Percentiles rank a stretch among this genome's conserved stretches.
These are phyloP conservation scores for Nannochloris sp. DNA, from an alignment of 139 green algal species.

Conservation along the genomic window DNA sequence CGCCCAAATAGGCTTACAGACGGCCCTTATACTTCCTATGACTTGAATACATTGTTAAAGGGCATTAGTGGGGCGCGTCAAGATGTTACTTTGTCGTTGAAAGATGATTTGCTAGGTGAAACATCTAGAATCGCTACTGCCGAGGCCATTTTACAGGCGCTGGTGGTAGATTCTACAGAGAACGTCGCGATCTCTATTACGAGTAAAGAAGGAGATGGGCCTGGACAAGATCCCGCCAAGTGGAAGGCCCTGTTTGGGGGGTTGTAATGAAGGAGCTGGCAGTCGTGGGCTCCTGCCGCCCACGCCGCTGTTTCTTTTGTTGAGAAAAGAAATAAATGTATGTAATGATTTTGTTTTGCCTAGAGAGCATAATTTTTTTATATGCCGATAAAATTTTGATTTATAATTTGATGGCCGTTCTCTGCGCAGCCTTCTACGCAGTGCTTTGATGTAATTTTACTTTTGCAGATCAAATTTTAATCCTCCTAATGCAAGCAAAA, in stretches of 20 bases:
- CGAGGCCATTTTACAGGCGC: slow-evolving; percentile 65
- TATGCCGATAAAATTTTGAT: too few relatives aligned
- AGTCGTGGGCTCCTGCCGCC: too few relatives aligned
- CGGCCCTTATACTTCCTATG: slow-evolving; percentile 93
- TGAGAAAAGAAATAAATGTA: too few relatives aligned
- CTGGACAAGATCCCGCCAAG: slow-evolving; percentile 40
- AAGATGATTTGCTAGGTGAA: slow-evolving; percentile 60
- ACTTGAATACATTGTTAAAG: slow-evolving; percentile 95
- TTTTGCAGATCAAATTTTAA: too few relatives aligned
- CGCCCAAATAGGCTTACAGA: slow-evolving; percentile 86
- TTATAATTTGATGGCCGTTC: too few relatives aligned
- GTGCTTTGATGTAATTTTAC: too few relatives aligned
- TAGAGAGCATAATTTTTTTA: too few relatives aligned
- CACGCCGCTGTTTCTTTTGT: too few relatives aligned
- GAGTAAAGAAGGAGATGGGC: slow-evolving; percentile 54
- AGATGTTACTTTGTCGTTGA: slow-evolving; percentile 38
- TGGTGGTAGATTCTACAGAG: slow-evolving; percentile 32
- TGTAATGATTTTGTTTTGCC: too few relatives aligned
- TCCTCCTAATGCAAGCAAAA: too few relatives aligned
- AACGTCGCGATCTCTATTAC: slow-evolving; percentile 42
- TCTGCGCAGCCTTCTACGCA: too few relatives aligned
- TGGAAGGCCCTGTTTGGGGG: slow-evolving; percentile 57
- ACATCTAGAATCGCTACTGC: slow-evolving; percentile 67
- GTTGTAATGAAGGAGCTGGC: too few relatives aligned
- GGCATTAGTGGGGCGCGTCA: slow-evolving; percentile 36